Conservation (phyloP, 176 grass and related monocot species). For the Thinopyrum elongatum region DNA sequence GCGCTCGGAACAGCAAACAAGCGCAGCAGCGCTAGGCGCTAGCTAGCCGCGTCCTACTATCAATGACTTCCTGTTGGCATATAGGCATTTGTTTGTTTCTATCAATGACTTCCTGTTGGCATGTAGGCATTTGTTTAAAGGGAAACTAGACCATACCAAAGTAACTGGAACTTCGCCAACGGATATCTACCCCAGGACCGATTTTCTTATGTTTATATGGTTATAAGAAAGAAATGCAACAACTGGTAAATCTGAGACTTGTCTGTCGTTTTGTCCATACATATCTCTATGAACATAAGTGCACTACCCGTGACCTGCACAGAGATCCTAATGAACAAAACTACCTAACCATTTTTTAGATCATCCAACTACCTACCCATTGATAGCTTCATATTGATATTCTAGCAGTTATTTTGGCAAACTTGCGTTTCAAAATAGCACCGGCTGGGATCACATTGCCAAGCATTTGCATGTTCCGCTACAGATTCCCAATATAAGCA, state of each 20-base stretch:
- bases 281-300: not conserved
- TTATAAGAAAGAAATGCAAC: not conserved
- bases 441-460: not conserved
- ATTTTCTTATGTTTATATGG: not conserved
- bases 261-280: not conserved
- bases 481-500: not conserved
- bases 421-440: not conserved
- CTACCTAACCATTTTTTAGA: too few species aligned
- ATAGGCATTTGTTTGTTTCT: not conserved
- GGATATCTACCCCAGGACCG: not conserved
- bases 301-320: not conserved
- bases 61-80: not conserved
- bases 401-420: not conserved
- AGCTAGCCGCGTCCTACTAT: too few species aligned
- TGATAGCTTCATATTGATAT: not conserved
- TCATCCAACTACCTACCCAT: not conserved
- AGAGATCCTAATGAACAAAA: not conserved
- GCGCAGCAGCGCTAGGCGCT: too few species aligned
- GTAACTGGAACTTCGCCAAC: not conserved
- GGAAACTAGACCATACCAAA: not conserved
- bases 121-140: not conserved
- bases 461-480: not conserved
- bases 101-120: not conserved
- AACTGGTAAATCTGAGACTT: not conserved
- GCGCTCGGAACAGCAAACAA: too few species aligned